Base-by-base conservation (phyloP, 2,329 filamentous ascomycete species). In the Coniochaeta ligniaria region DNA sequence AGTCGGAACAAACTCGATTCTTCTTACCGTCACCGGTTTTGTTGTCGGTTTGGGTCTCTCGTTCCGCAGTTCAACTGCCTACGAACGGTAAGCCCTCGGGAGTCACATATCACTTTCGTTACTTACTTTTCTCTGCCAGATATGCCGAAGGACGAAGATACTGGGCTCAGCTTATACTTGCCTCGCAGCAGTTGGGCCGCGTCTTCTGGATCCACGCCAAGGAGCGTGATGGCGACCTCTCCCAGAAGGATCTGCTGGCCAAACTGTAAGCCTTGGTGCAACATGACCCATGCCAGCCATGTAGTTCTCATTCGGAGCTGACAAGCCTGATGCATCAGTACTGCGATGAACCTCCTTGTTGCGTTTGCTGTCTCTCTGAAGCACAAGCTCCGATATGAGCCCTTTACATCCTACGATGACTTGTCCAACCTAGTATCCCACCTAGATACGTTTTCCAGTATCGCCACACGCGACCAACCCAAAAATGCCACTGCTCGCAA, bases 21-120 rank as follows among this genome's bases (percentile, higher is more conserved):
- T 94, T n/a, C 80, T 94, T 52, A 93, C 90, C 0, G 86, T 94
- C n/a, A 84, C 90, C 31, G 90, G 90, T 86, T 93, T 94, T 75
- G 88, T 93, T 61, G 89, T 94, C 69, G 87, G 88, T 83, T 74
- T 93, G 69, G 83, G 88, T 14, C 78, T 94, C 63, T 91, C 88
- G 22, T 92, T 94, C 77, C 87, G 90, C 59, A 91, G 85, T 63
- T 88, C 88, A 0, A 91, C 89, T 3, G 90, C 90, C 9, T 94
- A 94, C 67, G 90, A 94, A 73, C 83, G 89, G 71, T 79, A 76
- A 58, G 62, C 61, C 11, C 16, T 31, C 12, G 26, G 3, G 14
- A 52, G n/a, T 12, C 24, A 17, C 16, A 17, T n/a, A 31, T 31
- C 43, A 12, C 9, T 31, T 26, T 6, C 24, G 16, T 28, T 31